Percentiles rank a stretch among this genome's conserved stretches.
These are phyloP conservation scores for Didymella pomorum DNA, from an alignment of 2,329 filamentous ascomycete genomes.

Conservation along the genomic window DNA sequence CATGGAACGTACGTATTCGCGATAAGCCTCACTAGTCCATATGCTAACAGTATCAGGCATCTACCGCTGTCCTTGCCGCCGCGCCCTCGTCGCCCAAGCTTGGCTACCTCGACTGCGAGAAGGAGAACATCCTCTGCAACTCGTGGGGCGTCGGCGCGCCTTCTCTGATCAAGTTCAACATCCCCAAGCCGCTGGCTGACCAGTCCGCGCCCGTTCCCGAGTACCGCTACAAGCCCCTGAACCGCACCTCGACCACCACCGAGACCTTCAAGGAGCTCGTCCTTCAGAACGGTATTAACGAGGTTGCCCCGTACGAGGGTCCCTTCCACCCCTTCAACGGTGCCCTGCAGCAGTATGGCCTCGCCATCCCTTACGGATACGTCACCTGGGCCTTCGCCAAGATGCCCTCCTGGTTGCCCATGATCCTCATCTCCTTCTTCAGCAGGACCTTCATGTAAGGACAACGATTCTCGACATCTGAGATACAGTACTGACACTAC, in stretches of 20 bases:
- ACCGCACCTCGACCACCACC: constrained; percentile 72
- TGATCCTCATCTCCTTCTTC: constrained; percentile 76
- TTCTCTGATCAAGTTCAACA: constrained; percentile 69
- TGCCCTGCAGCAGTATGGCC: constrained; percentile 66
- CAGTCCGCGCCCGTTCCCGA: constrained; percentile 70
- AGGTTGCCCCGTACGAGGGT: constrained; percentile 65
- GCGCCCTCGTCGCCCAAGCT: constrained; percentile 71
- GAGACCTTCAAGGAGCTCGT: constrained; percentile 69
- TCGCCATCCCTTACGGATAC: constrained; percentile 72
- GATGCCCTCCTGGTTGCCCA: constrained; percentile 76
- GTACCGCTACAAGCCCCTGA: constrained; percentile 71
- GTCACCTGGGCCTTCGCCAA: constrained; percentile 68
- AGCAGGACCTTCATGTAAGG: constrained; percentile 79
- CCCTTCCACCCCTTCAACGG: constrained; percentile 81
- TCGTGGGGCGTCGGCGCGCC: constrained; percentile 72
- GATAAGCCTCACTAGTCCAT: neutral
- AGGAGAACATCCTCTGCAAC: constrained; percentile 78
- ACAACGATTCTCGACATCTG: accelerated
- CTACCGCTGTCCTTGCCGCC: constrained; percentile 68
- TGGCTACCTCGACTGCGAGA: constrained; percentile 76
- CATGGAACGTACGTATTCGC: constrained; percentile 58
- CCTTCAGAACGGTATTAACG: constrained; percentile 65
- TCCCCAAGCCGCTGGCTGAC: constrained; percentile 67
- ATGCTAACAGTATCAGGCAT: constrained; percentile 56
- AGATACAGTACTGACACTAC: constrained; percentile 19